These are phyloP conservation scores for Metrosideros polymorpha DNA, from an alignment of 441 rosid genomes.

Conservation along the genomic window DNA sequence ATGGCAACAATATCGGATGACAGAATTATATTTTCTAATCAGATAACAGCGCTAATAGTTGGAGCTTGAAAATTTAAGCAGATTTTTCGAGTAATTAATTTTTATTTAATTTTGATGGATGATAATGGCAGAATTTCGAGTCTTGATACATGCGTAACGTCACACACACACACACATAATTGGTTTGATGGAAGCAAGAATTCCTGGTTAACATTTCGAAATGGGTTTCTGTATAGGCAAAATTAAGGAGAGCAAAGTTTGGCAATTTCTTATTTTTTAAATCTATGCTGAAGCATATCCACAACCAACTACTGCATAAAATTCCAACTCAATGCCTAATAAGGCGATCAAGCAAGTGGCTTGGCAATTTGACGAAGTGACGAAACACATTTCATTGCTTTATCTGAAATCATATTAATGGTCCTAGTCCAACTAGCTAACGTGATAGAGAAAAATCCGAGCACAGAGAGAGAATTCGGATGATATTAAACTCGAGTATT, in stretches of 20 bases:
- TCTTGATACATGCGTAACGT: neutral
- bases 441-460: no score
- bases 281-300: neutral
- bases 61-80: neutral
- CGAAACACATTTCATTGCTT: no score
- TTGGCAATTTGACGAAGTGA: no score
- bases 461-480: neutral
- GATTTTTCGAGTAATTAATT: neutral
- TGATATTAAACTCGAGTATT: neutral
- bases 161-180: neutral
- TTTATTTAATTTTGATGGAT: neutral
- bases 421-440: no score
- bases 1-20: no score
- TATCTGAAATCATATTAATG: no score
- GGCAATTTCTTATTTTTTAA: accelerated
- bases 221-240: neutral
- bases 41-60: neutral
- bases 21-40: neutral
- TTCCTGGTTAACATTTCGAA: neutral
- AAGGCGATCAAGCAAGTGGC: no score
- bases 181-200: neutral
- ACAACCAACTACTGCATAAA: no score
- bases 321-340: no score
- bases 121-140: neutral
- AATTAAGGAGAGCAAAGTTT: neutral